These are phyloP conservation scores for Ustilago hordei DNA, from an alignment of 1,284 basidiomycete species.

Conservation along the genomic window DNA sequence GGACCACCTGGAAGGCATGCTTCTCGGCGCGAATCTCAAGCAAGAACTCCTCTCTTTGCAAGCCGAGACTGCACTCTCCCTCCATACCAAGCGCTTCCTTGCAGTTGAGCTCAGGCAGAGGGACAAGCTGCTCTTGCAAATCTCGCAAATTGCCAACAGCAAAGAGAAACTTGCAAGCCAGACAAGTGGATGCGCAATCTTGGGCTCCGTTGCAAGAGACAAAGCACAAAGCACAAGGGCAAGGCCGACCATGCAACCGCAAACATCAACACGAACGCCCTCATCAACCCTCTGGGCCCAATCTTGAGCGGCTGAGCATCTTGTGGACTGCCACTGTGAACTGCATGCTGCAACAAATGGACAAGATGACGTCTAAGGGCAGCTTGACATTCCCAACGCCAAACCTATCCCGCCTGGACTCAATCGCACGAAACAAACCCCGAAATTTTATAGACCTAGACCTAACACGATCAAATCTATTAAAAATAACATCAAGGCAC, in stretches of 20 bases:
- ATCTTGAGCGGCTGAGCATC: background rate
- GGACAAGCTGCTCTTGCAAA: too few species aligned
- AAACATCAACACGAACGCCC: background rate
- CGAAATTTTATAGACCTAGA: too few species aligned
- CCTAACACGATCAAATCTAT: too few species aligned
- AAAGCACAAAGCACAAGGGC: background rate
- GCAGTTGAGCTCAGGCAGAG: background rate
- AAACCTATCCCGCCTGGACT: background rate
- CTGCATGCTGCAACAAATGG: background rate
- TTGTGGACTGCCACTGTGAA: background rate
- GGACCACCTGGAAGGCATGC: background rate
- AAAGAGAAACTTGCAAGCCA: background rate
- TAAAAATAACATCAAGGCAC: too few species aligned
- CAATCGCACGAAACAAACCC: too few species aligned
- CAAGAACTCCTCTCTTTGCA: background rate
- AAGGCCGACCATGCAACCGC: background rate
- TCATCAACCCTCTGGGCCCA: background rate
- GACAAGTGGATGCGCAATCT: background rate
- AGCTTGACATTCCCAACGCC: background rate
- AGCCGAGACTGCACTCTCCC: background rate
- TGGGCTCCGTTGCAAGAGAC: background rate
- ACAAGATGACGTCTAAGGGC: background rate
- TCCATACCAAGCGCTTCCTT: background rate
- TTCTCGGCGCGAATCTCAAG: slow-evolving; percentile 1
- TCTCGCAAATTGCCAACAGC: too few species aligned